Evolutionary conservation across 2,329 filamentous ascomycete species (phyloP).

Genomic region (Parasarocladium wereldwijsianum): DNA sequence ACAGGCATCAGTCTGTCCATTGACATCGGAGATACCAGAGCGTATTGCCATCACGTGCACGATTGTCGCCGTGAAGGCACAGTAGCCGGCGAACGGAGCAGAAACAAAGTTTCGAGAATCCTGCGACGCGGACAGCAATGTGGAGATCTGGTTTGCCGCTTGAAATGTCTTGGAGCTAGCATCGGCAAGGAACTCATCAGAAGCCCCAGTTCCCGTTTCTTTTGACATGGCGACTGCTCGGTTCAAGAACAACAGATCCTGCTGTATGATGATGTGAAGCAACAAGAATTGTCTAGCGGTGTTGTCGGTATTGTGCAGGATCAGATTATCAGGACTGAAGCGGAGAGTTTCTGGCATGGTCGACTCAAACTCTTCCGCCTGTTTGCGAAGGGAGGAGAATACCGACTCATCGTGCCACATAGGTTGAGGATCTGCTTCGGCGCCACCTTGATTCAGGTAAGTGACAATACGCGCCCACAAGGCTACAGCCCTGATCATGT

Average conservation of each 20-base stretch:
- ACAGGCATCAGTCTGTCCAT: conserved; percentile 60
- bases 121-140: conserved; percentile 66
- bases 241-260: conserved; percentile 81
- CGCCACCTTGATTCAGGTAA: conserved; percentile 82
- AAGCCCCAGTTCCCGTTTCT: not conserved
- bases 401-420: conserved; percentile 76
- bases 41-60: conserved; percentile 92
- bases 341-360: conserved; percentile 56
- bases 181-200: conserved; percentile 58
- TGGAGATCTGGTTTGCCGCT: conserved; percentile 76
- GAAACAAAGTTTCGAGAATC: conserved; percentile 55
- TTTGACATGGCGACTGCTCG: conserved; percentile 52
- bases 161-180: conserved; percentile 63
- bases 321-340: conserved; percentile 70
- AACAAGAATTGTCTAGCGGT: conserved; percentile 88
- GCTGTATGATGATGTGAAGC: conserved; percentile 77
- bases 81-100: conserved; percentile 89
- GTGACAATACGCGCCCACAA: conserved; percentile 83
- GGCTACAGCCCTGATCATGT: conserved; percentile 71
- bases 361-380: conserved; percentile 55
- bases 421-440: conserved; percentile 58
- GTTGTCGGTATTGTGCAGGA: conserved; percentile 69
- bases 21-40: conserved; percentile 67
- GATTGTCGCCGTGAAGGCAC: conserved; percentile 81
- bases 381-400: conserved; percentile 54